A percentile compares a stretch with the other conserved stretches of the same genome.
These are phyloP conservation scores for Nemania sp. DNA, from an alignment of 2,329 filamentous ascomycete genomes.

Conservation along the genomic window DNA sequence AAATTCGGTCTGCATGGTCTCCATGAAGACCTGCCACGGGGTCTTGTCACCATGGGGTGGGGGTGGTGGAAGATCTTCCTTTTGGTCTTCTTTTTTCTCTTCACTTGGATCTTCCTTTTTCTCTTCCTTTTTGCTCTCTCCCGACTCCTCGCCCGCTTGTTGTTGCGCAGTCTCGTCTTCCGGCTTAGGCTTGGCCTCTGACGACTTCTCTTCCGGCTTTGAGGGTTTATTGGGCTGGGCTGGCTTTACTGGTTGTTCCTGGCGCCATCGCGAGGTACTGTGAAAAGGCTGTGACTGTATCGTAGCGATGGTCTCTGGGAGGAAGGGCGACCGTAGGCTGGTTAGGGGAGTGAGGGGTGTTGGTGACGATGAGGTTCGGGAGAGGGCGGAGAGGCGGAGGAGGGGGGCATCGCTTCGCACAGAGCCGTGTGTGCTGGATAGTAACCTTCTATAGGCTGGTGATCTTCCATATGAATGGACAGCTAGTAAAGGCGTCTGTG, in stretches of 20 bases:
- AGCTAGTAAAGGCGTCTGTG: constrained; percentile 47
- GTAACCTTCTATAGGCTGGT: constrained; percentile 55
- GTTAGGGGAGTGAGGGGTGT: constrained; percentile 43
- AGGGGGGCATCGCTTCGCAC: constrained; percentile 38
- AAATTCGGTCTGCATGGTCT: constrained; percentile 93
- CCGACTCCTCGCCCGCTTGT: constrained; percentile 40
- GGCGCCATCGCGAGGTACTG: constrained; percentile 41
- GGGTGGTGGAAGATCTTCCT: constrained; percentile 76
- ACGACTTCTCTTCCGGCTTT: constrained; percentile 44
- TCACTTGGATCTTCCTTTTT: constrained; percentile 53
- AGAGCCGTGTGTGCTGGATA: constrained; percentile 40
- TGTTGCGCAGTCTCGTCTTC: constrained; percentile 44
- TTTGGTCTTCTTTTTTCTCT: constrained; percentile 62
- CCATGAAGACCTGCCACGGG: constrained; percentile 97
- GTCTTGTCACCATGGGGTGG: constrained; percentile 99
- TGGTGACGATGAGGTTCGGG: constrained; percentile 32
- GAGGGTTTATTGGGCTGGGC: constrained; percentile 34
- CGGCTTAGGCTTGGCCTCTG: constrained; percentile 37
- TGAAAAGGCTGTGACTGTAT: constrained; percentile 47
- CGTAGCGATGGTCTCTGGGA: constrained; percentile 47
- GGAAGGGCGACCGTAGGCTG: constrained; percentile 53
- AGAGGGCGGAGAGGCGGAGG: constrained; percentile 36
- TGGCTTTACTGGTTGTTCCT: constrained; percentile 44
- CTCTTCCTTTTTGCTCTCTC: constrained; percentile 45
- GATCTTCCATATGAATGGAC: constrained; percentile 49